Evolutionary conservation across 768 basidiomycete genomes (phyloP), one percentile per base, ranked within the genome.

Genomic region (Trametopsis cervina): DNA sequence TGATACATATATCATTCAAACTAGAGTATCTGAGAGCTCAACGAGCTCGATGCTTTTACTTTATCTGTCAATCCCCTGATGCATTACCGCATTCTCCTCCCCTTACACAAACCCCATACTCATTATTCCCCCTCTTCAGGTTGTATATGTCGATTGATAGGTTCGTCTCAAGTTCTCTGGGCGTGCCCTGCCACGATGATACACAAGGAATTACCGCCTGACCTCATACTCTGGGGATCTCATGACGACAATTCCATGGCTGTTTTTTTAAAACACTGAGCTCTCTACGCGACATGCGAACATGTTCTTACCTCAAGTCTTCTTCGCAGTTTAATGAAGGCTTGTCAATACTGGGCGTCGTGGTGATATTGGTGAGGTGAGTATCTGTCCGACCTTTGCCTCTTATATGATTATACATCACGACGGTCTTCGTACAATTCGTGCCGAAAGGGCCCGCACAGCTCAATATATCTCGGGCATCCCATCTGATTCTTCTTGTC

Each of bases 371-470:
- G 29, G 29, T 33, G 24, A 25, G 9, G 50, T 51, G 36, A 39
- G 50, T 46, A 18, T 51, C 37, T 17, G 22, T 45, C 25, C 38
- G 5, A 6, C 13, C 39, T 26, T 23, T n/a, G n/a, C 27, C n/a
- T 49, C 62, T 50, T 52, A 17, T 47, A 80, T 83, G 83, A 86
- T 87, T 65, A 77, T 42, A 68, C 73, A 80, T 81, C 85, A 89
- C 87, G 87, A 89, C 87, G 87, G 87, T 89, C 87, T 89, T 86
- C 87, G 87, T 89, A 89, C 59, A 49, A 64, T 63, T 56, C 49
- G 67, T 88, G 85, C 82, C 87, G 87, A 89, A 89, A 85, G 62
- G 78, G 87, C 87, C 87, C 86, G 87, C 82, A 86, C 81, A 89
- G 87, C 87, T 89, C 87, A 89, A 74, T 54, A 59, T 33, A 60